Evolutionary conservation across 495 filamentous ascomycete genomes (phyloP).

Genomic region (Parathielavia hyrcaniae): DNA sequence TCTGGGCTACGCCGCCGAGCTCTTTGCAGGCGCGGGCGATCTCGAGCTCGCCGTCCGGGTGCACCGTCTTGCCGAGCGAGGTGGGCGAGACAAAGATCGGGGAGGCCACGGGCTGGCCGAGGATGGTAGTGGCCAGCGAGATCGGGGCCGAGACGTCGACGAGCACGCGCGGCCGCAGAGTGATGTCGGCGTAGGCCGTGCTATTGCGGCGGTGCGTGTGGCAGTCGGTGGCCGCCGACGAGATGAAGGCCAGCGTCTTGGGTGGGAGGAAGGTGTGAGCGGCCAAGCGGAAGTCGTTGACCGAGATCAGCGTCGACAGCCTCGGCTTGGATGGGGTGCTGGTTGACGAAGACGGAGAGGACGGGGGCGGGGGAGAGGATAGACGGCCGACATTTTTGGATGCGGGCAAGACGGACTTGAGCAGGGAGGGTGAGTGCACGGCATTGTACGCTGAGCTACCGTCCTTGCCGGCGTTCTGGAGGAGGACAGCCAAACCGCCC

Average conservation of each 20-base stretch:
- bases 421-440: slow-evolving; percentile 58
- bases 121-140: slow-evolving; percentile 52
- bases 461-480: slow-evolving; percentile 66
- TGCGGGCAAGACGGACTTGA: slow-evolving; percentile 48
- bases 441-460: slow-evolving; percentile 63
- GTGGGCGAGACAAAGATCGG: slow-evolving; percentile 72
- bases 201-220: slow-evolving; percentile 52
- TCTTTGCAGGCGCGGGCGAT: slow-evolving; percentile 56
- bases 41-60: slow-evolving; percentile 65
- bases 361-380: slow-evolving; percentile 13
- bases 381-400: slow-evolving; percentile 55
- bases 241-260: slow-evolving; percentile 81
- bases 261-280: slow-evolving; percentile 55
- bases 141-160: slow-evolving; percentile 55
- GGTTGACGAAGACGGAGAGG: slow-evolving; percentile 2
- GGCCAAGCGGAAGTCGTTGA: slow-evolving; percentile 65
- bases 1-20: slow-evolving; percentile 39
- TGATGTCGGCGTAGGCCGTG: slow-evolving; percentile 56
- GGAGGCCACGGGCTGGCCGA: slow-evolving; percentile 51
- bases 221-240: slow-evolving; percentile 72
- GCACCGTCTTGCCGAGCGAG: slow-evolving; percentile 65
- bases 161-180: slow-evolving; percentile 68
- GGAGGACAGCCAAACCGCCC: slow-evolving; percentile 54
- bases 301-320: slow-evolving; percentile 61
- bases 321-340: slow-evolving; percentile 48